These are phyloP conservation scores for Hibiscus trionum DNA, from an alignment of 345 rosid genomes.

Conservation along the genomic window DNA sequence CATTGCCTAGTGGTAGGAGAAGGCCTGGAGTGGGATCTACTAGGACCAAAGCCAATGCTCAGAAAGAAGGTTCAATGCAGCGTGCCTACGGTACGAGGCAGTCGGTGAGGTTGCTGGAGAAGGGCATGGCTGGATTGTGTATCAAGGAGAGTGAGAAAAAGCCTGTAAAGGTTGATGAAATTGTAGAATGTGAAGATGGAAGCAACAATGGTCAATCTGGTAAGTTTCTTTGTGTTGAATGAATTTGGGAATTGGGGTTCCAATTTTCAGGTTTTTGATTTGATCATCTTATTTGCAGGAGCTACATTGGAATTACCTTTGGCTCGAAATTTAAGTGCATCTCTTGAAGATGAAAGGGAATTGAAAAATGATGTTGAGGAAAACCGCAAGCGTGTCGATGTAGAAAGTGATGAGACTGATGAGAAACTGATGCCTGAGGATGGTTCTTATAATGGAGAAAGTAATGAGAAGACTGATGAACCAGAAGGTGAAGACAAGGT, in stretches of 20 bases:
- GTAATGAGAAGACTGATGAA: conserved; percentile 15
- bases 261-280: background rate
- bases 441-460: background rate
- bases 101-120: conserved; percentile 61
- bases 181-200: background rate
- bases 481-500: conserved; percentile 9
- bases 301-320: conserved; percentile 6
- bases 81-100: conserved; percentile 54
- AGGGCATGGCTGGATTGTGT: conserved; percentile 42
- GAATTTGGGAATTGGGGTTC: background rate
- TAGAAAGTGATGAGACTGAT: background rate
- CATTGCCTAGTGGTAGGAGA: conserved; percentile 13
- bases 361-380: conserved; percentile 10
- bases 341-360: conserved; percentile 25
- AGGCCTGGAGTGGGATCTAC: conserved; percentile 16
- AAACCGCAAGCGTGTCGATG: conserved; percentile 1
- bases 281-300: conserved; percentile 14
- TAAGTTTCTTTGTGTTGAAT: conserved; percentile 18
- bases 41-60: conserved; percentile 13
- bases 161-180: conserved; percentile 20
- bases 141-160: conserved; percentile 33
- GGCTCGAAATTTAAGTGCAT: conserved; percentile 21
- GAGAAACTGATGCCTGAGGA: background rate
- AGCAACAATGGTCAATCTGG: conserved; percentile 23
- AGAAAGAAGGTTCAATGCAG: conserved; percentile 26